Percentiles rank a stretch among this genome's conserved stretches.
Conservation (phyloP, 108 stramenopile species). For the Fistulifera pelliculosa region DNA sequence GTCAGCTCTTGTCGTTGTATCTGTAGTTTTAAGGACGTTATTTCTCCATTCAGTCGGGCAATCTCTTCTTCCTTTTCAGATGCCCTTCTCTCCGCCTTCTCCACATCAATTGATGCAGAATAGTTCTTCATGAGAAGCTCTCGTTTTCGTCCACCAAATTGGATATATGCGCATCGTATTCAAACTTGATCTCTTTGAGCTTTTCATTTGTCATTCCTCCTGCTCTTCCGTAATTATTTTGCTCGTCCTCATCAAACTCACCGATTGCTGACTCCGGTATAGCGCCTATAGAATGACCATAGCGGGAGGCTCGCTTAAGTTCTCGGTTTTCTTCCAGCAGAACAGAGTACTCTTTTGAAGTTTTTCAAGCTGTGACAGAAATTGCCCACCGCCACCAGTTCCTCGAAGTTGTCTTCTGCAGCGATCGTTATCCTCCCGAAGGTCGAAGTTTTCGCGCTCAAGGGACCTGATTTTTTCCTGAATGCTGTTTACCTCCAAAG, state of each 20-base stretch:
- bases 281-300: constrained; percentile 4
- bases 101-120: constrained; percentile 55
- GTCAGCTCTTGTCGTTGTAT: neutral
- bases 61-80: constrained; percentile 71
- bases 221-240: constrained; percentile 15
- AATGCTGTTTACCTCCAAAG: constrained; percentile 34
- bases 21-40: constrained; percentile 5
- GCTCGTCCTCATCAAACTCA: constrained; percentile 6
- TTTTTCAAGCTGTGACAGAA: constrained; percentile 55
- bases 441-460: constrained; percentile 51
- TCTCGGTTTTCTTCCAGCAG: constrained; percentile 61
- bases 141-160: constrained; percentile 63
- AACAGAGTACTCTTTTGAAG: constrained; percentile 62
- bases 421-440: constrained; percentile 68
- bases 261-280: constrained; percentile 6
- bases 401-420: constrained; percentile 78
- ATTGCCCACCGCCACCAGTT: constrained; percentile 39
- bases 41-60: constrained; percentile 39
- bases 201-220: constrained; percentile 30
- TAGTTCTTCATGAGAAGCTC: constrained; percentile 77
- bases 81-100: constrained; percentile 62
- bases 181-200: constrained; percentile 47
- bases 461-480: constrained; percentile 32
- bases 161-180: constrained; percentile 68
- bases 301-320: constrained; percentile 33